Conservation (phyloP, 2,329 filamentous ascomycete species). For the Botryotinia narcissicola region DNA sequence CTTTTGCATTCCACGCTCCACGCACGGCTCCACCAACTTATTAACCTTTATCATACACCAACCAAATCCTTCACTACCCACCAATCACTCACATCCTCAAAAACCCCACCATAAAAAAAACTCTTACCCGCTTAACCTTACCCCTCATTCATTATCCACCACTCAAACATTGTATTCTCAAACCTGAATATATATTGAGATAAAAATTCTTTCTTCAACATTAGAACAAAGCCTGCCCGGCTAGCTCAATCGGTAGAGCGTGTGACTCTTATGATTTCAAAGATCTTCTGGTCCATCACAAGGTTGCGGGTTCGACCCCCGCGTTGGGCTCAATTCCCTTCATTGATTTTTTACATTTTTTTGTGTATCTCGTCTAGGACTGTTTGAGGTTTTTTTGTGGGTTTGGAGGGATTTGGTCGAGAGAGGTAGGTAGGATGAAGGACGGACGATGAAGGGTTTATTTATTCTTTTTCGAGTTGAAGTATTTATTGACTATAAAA, state of each 20-base stretch:
- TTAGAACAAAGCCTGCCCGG: conserved; percentile 23
- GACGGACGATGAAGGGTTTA: no score
- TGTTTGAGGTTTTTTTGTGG: neutral
- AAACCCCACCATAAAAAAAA: neutral
- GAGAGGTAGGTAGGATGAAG: neutral
- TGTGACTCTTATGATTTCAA: conserved; percentile 34
- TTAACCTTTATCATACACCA: no score
- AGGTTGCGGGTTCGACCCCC: conserved; percentile 47
- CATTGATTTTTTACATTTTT: neutral
- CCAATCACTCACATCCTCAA: neutral
- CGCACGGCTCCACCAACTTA: neutral
- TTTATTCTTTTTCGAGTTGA: neutral
- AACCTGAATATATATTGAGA: no score
- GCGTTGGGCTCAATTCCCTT: conserved; percentile 37
- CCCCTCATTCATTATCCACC: neutral
- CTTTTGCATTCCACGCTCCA: neutral
- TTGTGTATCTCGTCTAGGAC: neutral
- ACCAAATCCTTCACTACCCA: neutral
- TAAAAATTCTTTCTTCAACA: neutral
- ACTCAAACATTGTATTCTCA: neutral
- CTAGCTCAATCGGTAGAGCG: conserved; percentile 39
- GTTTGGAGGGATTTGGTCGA: neutral
- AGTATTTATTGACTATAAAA: no score
- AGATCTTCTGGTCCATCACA: conserved; percentile 37
- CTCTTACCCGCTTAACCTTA: neutral